Evolutionary conservation across 2,329 filamentous ascomycete species (phyloP).

Genomic region (Colletotrichum camelliae): DNA sequence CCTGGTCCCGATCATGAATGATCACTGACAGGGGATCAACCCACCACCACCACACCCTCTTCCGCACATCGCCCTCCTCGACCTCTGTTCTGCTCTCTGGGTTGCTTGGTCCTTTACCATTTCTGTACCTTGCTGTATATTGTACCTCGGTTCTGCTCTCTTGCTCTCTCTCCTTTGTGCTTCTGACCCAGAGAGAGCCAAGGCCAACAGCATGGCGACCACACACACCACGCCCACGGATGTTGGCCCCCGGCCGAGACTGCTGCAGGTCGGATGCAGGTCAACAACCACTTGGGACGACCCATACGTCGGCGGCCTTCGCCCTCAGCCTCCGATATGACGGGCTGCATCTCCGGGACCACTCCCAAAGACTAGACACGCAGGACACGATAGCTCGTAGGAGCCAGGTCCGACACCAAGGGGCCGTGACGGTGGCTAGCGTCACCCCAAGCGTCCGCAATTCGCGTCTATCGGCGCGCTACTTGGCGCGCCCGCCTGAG

Average conservation of each 20-base stretch:
- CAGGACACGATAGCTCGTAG: not conserved
- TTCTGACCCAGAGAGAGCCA: not conserved
- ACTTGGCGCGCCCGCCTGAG: not conserved
- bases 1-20: not conserved
- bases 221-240: not conserved
- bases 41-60: not conserved
- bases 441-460: not conserved
- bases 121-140: too few relatives aligned
- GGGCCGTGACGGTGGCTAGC: not conserved
- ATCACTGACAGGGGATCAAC: not conserved
- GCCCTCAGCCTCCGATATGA: not conserved
- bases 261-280: not conserved
- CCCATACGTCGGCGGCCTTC: not conserved
- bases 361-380: not conserved
- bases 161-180: not conserved
- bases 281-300: not conserved
- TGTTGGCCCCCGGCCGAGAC: not conserved
- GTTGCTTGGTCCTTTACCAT: too few relatives aligned
- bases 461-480: constrained; percentile 6
- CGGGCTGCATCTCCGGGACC: not conserved
- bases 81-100: not conserved
- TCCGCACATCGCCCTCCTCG: not conserved
- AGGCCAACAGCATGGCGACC: not conserved
- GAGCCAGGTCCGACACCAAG: not conserved
- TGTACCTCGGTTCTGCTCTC: too few relatives aligned